Conservation (phyloP, 1,139 yeast genomes). For the Schizosaccharomyces versatilis region DNA sequence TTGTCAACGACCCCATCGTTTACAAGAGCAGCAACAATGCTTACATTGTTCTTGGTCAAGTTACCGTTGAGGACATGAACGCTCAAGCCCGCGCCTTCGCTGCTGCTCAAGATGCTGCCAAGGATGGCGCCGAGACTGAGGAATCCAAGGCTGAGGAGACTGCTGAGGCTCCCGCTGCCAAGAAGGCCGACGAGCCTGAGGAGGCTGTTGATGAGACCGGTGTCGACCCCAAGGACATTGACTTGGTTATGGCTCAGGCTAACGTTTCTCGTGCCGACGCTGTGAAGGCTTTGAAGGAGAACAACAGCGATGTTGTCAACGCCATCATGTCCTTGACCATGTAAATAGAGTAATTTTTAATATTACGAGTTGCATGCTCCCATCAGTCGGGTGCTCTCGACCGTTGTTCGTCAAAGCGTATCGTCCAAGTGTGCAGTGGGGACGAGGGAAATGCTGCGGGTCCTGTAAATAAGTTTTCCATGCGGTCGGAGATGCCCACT, state of each 20-base stretch:
- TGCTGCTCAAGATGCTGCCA: conserved; percentile 16
- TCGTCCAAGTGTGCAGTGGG: too few species aligned
- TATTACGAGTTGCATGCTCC: too few species aligned
- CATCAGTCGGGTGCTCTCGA: too few species aligned
- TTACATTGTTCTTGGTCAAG: conserved; percentile 93
- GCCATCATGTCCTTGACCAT: conserved; percentile 6
- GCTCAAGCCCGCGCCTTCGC: conserved; percentile 29
- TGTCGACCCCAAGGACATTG: conserved; percentile 16
- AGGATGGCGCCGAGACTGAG: conserved; percentile 18
- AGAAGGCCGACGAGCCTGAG: conserved; percentile 12
- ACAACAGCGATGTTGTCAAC: conserved; percentile 79
- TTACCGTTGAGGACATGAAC: conserved; percentile 79
- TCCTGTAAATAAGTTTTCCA: too few species aligned
- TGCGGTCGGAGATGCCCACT: too few species aligned
- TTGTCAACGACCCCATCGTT: conserved; percentile 87
- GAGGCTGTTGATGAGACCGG: conserved; percentile 17
- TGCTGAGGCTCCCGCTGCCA: conserved; percentile 15
- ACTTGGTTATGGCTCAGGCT: conserved; percentile 32
- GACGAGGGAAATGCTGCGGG: too few species aligned
- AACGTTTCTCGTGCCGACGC: conserved; percentile 76
- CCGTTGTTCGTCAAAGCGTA: too few species aligned
- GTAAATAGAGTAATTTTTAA: neutral
- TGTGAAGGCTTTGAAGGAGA: conserved; percentile 66
- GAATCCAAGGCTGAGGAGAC: conserved; percentile 23
- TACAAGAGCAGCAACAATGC: conserved; percentile 76